Evolutionary conservation across 306 rosid genomes (phyloP), one percentile per base, ranked within the genome.

Genomic region (Comarum palustre): DNA sequence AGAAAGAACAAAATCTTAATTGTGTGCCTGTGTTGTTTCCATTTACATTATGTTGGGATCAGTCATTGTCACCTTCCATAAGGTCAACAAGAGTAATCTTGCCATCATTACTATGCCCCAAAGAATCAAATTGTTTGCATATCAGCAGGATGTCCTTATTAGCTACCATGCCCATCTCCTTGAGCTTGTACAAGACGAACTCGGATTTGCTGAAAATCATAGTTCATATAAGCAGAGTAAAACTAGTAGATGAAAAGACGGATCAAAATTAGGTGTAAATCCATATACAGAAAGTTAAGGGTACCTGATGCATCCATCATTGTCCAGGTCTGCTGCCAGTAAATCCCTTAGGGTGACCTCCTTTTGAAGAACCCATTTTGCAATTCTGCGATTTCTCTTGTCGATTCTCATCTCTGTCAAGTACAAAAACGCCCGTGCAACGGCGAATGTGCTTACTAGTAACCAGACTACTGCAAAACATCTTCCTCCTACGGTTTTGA

Each of bases 261-360:
- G 8, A 60, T 59, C 20, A 51, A 50, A 69, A 7, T 17, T 29
- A 10, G 42, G 11, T 15, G 19, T 20, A 31, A 31, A 19, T 61
- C 22, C 41, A 7, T 50, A 22, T 36, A 47, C 27, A 51, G 20
- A 3, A 13, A 5, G 11, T 3, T 48, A 24, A n/a, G 60, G 81
- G 71, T 87, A 91, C 97, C 96, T 89, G 81, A 91, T 84, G 72
- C 86, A 79, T 68, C 97, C 97, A 55, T 91, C 89, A 51, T 91
- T 81, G 69, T 91, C 87, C 32, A 91, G 83, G 73, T 91, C 96
- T 55, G 91, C 96, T 55, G 92, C 91, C 0, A 82, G 69, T 47
- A 87, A 84, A 79, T 91, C 92, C 10, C 89, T 76, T 1, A 87
- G 52, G 12, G 86, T 86, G 34, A 91, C 82, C 78, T 91, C 87